Conservation (phyloP, 139 green algal genomes). For the Chlorokybus atmophyticus region DNA sequence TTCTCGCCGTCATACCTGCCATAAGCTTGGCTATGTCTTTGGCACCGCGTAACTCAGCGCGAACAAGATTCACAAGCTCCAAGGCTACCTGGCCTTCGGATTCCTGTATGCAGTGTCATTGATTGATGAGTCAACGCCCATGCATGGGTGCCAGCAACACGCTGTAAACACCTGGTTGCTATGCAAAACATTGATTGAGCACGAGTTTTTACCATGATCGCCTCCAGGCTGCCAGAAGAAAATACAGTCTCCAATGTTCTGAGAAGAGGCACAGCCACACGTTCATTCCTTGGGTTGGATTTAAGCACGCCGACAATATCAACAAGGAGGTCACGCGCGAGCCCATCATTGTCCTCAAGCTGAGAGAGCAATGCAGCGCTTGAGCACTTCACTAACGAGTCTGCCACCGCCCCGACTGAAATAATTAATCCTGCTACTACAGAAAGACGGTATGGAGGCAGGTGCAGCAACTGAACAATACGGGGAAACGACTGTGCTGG, state of each 20-base stretch:
- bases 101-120: too few species aligned
- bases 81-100: too few species aligned
- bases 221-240: too few species aligned
- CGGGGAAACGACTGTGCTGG: slow-evolving; percentile 23
- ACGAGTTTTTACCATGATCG: too few species aligned
- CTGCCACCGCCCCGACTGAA: slow-evolving; percentile 64
- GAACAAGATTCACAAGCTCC: background rate
- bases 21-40: slow-evolving; percentile 10
- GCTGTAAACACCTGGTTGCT: too few species aligned
- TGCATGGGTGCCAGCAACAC: too few species aligned
- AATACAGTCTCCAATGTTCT: too few species aligned
- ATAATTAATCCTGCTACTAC: slow-evolving; percentile 60
- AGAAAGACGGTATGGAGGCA: slow-evolving; percentile 12
- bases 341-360: background rate
- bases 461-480: slow-evolving; percentile 28
- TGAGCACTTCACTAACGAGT: slow-evolving; percentile 37
- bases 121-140: too few species aligned
- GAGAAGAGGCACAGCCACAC: too few species aligned
- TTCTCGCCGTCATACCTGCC: too few species aligned
- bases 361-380: slow-evolving; percentile 7
- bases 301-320: background rate
- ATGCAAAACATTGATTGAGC: too few species aligned
- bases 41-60: background rate
- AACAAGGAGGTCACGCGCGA: background rate
- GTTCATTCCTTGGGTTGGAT: too few species aligned